Base-by-base conservation (phyloP, 1,139 yeast species). In the Kodamaea ohmeri region DNA sequence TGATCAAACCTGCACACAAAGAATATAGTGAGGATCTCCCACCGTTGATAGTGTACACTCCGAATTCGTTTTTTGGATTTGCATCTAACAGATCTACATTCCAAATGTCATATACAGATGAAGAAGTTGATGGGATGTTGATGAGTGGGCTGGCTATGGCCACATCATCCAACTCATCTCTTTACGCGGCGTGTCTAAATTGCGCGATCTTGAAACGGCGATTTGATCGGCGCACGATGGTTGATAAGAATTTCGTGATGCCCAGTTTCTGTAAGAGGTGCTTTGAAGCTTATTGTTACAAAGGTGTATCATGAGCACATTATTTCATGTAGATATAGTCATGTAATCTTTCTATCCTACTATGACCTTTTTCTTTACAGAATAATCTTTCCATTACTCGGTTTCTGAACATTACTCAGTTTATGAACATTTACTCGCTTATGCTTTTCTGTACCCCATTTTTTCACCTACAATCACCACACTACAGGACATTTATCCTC, bases 51-150 rank as follows among this genome's bases (percentile, higher is more conserved):
- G 65, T 80, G 0, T 79, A 80, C 50, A 61, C 67, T 29, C 69
- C 78, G 3, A 80, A 80, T 49, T 47, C 60, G 4, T 48, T 63
- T 19, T 60, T 65, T 35, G 55, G 71, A 0, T 75, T 55, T 44
- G 46, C 55, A 0, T 68, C 85, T 4, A 80, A 80, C 49, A 71
- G 73, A 0, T 79, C 86, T 1, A 80, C 87, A 0, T 80, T 80
- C 55, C 74, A 78, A 47, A 56, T 78, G 36, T 67, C 73, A 25
- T 80, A 78, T 51, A 65, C 60, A 14, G 45, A 50, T 0, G 45
- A 43, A 0, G 84, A 79, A 50, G 61, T 67, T 3, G 41, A 50
- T 2, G 59, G 61, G 1, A 70, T 79, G 76, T 50, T 78, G 13
- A 52, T 58, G 28, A 79, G 78, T 49, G 84, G 85, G 0, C 67